phyloP scores from a whole-genome alignment of 2,329 filamentous ascomycete species.

The Talaromyces amestolkiae region DNA sequence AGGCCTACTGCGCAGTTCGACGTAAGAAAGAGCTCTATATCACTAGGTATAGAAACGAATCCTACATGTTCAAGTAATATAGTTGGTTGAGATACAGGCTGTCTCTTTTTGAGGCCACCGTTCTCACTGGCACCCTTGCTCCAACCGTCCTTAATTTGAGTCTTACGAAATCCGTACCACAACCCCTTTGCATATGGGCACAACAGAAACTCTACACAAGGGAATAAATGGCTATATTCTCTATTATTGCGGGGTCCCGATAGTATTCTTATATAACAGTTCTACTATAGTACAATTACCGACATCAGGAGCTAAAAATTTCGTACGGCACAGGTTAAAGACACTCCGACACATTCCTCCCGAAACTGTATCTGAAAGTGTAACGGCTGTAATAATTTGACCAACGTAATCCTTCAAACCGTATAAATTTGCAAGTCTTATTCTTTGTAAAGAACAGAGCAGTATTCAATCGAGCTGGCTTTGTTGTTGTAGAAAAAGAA shows the following conservation, averaged over 20 bases:
- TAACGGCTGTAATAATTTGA: background rate
- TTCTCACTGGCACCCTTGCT: background rate
- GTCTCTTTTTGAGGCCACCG: background rate
- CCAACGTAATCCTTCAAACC: background rate
- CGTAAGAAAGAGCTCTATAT: background rate
- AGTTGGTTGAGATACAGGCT: background rate
- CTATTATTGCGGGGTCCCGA: background rate
- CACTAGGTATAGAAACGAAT: conserved; percentile 1
- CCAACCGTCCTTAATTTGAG: background rate
- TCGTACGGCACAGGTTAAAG: background rate
- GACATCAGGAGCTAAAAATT: background rate
- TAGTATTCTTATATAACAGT: conserved; percentile 2
- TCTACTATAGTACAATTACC: conserved; percentile 1
- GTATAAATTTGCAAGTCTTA: conserved; percentile 4
- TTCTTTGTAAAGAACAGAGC: background rate
- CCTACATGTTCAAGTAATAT: background rate
- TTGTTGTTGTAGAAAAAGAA: background rate
- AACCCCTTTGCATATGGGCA: background rate
- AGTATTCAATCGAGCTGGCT: conserved; percentile 4
- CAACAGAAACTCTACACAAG: background rate
- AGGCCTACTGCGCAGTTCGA: background rate
- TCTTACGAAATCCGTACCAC: background rate
- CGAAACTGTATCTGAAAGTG: background rate
- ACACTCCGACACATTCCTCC: background rate
- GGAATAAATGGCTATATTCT: conserved; percentile 2